Evolutionary conservation across 768 basidiomycete genomes (phyloP).

Genomic region (Boletellus emodensis): DNA sequence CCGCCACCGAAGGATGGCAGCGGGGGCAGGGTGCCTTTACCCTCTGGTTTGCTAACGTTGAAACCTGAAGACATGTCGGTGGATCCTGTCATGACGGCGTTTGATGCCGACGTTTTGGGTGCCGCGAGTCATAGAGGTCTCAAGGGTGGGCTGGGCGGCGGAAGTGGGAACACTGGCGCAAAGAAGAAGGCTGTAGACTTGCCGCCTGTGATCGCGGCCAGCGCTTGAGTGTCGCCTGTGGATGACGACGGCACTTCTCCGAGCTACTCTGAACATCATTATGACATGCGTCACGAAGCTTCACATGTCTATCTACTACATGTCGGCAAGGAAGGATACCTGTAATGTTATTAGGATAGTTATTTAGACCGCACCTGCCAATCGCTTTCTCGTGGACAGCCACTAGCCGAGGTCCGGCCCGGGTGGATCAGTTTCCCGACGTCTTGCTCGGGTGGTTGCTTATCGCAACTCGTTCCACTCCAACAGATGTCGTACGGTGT

Average conservation of each 20-base stretch:
- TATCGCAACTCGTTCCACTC: slow-evolving; percentile 3
- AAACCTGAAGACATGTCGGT: slow-evolving; percentile 20
- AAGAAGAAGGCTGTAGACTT: slow-evolving; percentile 30
- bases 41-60: slow-evolving; percentile 14
- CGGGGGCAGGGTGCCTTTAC: slow-evolving; percentile 18
- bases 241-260: not conserved
- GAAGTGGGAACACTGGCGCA: slow-evolving; percentile 6
- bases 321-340: slow-evolving; percentile 27
- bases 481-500: slow-evolving; percentile 22
- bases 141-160: not conserved
- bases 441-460: slow-evolving; percentile 1
- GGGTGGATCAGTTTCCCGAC: not conserved
- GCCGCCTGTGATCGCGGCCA: slow-evolving; percentile 35
- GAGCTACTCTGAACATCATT: slow-evolving; percentile 1
- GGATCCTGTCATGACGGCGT: slow-evolving; percentile 13
- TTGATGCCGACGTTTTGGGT: slow-evolving; percentile 8
- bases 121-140: slow-evolving; percentile 6
- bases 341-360: slow-evolving; percentile 32
- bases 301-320: slow-evolving; percentile 15
- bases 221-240: slow-evolving; percentile 20
- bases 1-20: slow-evolving; percentile 22
- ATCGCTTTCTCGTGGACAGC: not conserved
- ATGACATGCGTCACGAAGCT: not conserved
- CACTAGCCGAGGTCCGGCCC: not conserved
- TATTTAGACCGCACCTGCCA: slow-evolving; percentile 8